Evolutionary conservation across 2,329 filamentous ascomycete genomes (phyloP), one percentile per base, ranked within the genome.

Genomic region (Cytospora piceae): DNA sequence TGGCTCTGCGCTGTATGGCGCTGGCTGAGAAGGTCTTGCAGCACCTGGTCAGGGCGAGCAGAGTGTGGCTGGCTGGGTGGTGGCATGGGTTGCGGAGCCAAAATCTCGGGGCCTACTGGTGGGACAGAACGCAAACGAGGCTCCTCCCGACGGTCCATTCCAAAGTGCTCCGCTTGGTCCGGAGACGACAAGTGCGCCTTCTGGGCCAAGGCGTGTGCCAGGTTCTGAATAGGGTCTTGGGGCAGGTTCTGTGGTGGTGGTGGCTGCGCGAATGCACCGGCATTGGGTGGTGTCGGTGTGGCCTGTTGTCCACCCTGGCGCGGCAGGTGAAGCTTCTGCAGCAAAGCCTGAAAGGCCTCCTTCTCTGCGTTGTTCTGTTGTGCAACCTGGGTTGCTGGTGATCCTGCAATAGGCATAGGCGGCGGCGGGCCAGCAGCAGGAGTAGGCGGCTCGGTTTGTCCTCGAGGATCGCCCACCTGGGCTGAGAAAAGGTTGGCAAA

Each of bases 401-500:
- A 22, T 61, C 37, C 66, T 34, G 49, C 56, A 51, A 51, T 56
- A 6, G 56, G 59, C 17, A 24, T 22, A 5, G 37, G 61, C 52
- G 61, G 68, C 58, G 61, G 73, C 63, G 61, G 76, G n/a, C 69
- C 76, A 52, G 77, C 72, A 64, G 78, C 77, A 17, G 82, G 79
- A 15, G 79, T 79, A 9, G 81, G 76, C 3, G 81, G 78, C 64
- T 88, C 85, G 1, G 81, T 80, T 67, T 81, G 81, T 29, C 79
- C 77, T 63, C 81, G 78, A 22, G 76, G 76, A 65, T 82, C 80
- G 42, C 61, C 42, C 7, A 27, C 17, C n/a, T 57, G 61, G 39
- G 61, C 79, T 49, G 82, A 83, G 74, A 94, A 92, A 71, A 97
- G 91, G 3, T 90, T 92, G 59, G 93, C 93, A 74, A 97, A 97